These are phyloP conservation scores for Epichloe coenophiala DNA, from an alignment of 2,329 filamentous ascomycete genomes.

Conservation along the genomic window DNA sequence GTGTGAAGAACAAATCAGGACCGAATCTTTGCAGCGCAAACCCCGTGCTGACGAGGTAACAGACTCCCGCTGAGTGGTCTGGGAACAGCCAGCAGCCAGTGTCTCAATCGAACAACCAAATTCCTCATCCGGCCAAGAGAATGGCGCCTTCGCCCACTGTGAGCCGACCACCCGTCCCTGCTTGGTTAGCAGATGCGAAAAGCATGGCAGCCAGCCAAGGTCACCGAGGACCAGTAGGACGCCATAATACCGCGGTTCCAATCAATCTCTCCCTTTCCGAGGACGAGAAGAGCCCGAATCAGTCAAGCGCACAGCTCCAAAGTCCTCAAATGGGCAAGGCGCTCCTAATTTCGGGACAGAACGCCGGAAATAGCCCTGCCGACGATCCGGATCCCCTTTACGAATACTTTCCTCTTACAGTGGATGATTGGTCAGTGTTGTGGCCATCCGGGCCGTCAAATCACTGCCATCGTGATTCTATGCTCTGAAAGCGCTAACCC, in stretches of 20 bases:
- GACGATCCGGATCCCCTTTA: constrained; percentile 78
- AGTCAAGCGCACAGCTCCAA: constrained; percentile 33
- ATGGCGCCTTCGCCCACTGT: constrained; percentile 37
- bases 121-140: constrained; percentile 37
- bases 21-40: not conserved
- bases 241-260: constrained; percentile 21
- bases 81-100: constrained; percentile 21
- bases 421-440: constrained; percentile 63
- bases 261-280: constrained; percentile 45
- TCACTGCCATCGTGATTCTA: not conserved
- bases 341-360: constrained; percentile 19
- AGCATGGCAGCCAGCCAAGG: constrained; percentile 10
- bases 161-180: constrained; percentile 39
- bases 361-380: constrained; percentile 44
- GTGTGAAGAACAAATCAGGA: constrained; percentile 1
- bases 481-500: not conserved
- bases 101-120: constrained; percentile 20
- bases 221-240: constrained; percentile 11
- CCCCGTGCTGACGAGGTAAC: constrained; percentile 9
- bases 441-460: not conserved
- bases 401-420: constrained; percentile 83
- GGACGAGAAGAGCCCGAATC: constrained; percentile 44
- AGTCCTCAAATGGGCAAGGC: constrained; percentile 36
- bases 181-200: constrained; percentile 29
- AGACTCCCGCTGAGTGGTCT: constrained; percentile 31